Evolutionary conservation across 2,329 filamentous ascomycete genomes (phyloP).

Genomic region (Diaporthe capsici): DNA sequence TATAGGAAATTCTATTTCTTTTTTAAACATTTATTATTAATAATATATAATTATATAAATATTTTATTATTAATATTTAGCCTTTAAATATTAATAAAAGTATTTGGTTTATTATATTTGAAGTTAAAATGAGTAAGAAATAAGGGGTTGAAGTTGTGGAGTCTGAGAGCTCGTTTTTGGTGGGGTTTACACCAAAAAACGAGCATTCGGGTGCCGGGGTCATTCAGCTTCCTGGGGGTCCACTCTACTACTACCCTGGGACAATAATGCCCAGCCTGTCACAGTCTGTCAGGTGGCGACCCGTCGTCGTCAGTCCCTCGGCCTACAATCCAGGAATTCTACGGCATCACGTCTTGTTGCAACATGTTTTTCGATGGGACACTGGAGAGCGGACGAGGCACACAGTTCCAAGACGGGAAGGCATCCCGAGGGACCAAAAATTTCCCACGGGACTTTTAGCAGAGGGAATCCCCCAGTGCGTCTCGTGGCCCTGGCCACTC

Average conservation of each 20-base stretch:
- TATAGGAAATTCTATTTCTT: no score
- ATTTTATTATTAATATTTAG: no score
- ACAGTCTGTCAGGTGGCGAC: background rate
- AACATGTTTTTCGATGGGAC: background rate
- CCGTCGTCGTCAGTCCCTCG: background rate
- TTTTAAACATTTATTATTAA: no score
- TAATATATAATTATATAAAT: no score
- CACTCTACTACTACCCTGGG: background rate
- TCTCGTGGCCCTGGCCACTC: background rate
- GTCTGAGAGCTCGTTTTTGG: no score
- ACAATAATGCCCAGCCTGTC: background rate
- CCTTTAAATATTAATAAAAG: no score
- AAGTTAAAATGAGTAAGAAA: no score
- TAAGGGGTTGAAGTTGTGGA: no score
- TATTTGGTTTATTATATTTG: no score
- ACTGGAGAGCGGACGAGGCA: background rate
- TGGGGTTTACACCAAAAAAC: no score
- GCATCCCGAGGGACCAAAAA: conserved; percentile 1
- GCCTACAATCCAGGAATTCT: background rate
- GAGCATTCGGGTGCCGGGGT: no score
- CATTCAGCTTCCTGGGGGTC: no score
- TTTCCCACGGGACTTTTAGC: conserved; percentile 13
- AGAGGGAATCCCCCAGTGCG: background rate
- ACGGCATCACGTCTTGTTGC: background rate
- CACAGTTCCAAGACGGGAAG: background rate